Evolutionary conservation across 768 basidiomycete species (phyloP).

Genomic region (Phanerodontia chrysosporium): DNA sequence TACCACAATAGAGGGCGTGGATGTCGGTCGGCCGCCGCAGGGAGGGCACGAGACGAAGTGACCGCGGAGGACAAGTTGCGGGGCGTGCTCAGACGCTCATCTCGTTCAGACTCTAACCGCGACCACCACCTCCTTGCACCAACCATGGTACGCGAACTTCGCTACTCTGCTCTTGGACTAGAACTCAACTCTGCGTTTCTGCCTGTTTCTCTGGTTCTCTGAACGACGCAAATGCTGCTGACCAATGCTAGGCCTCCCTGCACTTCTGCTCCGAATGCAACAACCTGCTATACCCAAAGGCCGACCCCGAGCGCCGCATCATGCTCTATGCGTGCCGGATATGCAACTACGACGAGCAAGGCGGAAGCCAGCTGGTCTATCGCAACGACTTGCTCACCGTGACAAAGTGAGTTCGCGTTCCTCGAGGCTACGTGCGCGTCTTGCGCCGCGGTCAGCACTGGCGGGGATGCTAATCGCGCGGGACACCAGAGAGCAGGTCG

Average conservation of each 20-base stretch:
- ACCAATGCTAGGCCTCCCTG: constrained; percentile 59
- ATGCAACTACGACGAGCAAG: constrained; percentile 80
- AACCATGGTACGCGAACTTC: constrained; percentile 1
- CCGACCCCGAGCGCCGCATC: constrained; percentile 77
- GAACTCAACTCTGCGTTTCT: background rate
- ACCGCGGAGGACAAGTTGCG: background rate
- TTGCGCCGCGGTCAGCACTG: background rate
- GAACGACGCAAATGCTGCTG: background rate
- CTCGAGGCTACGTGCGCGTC: too few relatives aligned
- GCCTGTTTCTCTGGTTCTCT: background rate
- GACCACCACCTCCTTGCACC: constrained; percentile 4
- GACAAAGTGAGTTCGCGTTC: constrained; percentile 61
- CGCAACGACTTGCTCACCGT: constrained; percentile 90
- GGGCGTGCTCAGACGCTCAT: background rate
- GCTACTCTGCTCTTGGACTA: background rate
- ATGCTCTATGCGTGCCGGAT: constrained; percentile 93
- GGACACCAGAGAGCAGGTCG: constrained; percentile 82
- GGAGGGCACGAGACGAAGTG: background rate
- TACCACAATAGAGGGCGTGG: background rate
- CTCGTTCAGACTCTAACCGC: background rate
- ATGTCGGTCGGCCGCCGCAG: background rate
- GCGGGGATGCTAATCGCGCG: background rate
- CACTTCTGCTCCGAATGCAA: constrained; percentile 95
- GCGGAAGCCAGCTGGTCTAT: constrained; percentile 88
- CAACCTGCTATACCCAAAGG: constrained; percentile 91